Conservation (phyloP, 2,329 filamentous ascomycete species). For the Colletotrichum chrysophilum region DNA sequence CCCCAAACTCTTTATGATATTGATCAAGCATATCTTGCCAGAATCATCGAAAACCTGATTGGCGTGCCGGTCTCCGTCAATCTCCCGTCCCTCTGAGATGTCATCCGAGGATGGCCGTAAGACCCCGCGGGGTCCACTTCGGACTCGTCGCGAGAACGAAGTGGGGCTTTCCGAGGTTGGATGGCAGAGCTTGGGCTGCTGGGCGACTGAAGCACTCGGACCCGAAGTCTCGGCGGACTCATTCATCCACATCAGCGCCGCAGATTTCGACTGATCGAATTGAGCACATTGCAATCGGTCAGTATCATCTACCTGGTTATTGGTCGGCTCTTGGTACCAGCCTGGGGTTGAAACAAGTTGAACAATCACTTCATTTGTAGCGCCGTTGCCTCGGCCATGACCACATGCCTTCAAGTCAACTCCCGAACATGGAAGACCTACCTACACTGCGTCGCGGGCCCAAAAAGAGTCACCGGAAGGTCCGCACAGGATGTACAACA, state of each 20-base stretch:
- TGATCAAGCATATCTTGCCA: neutral
- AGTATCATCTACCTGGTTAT: neutral
- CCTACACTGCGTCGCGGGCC: neutral
- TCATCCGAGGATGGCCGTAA: neutral
- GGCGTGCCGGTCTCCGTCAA: neutral
- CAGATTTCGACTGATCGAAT: neutral
- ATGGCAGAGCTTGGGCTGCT: neutral
- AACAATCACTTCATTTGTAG: neutral
- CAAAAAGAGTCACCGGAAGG: conserved; percentile 28
- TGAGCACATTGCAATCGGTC: neutral
- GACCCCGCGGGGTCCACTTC: neutral
- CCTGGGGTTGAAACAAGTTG: neutral
- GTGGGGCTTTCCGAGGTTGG: neutral
- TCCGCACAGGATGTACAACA: conserved; percentile 38
- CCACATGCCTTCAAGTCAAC: neutral
- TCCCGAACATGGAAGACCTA: neutral
- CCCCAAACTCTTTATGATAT: neutral
- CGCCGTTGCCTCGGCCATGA: neutral
- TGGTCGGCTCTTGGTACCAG: neutral
- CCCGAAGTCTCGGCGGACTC: neutral
- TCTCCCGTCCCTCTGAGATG: neutral
- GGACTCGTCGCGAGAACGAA: neutral
- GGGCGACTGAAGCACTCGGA: neutral
- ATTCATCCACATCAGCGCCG: neutral
- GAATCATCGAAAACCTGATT: neutral